A percentile compares a stretch with the other conserved stretches of the same genome.
phyloP scores from a whole-genome alignment of 208 protist genomes.

The Leishmania braziliensis region DNA sequence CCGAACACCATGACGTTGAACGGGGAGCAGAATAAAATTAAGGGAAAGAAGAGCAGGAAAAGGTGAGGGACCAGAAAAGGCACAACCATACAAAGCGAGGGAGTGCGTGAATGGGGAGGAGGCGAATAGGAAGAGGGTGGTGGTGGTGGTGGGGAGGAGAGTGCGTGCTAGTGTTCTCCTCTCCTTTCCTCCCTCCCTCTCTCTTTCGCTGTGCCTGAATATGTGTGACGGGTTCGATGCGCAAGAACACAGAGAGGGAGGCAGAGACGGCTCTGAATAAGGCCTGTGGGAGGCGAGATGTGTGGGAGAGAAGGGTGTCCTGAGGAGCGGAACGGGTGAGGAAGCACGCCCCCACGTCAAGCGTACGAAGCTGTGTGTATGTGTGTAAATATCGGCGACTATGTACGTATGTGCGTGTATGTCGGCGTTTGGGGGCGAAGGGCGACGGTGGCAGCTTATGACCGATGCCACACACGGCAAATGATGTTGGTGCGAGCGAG shows the following conservation, averaged over 20 bases:
- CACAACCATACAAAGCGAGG: no score
- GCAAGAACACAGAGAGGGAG: neutral
- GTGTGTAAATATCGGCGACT: neutral
- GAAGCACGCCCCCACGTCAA: neutral
- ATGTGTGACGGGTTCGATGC: neutral
- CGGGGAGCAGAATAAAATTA: neutral
- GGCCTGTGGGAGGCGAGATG: neutral
- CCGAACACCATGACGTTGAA: slow-evolving; percentile 5
- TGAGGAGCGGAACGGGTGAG: neutral
- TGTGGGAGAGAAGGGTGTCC: neutral
- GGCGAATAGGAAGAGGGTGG: neutral
- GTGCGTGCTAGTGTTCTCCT: neutral
- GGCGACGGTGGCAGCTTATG: neutral
- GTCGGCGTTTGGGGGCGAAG: neutral
- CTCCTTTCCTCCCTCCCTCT: neutral
- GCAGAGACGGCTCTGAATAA: neutral
- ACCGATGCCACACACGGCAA: no score
- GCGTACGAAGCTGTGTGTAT: neutral
- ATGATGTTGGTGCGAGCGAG: no score
- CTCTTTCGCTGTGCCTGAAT: neutral
- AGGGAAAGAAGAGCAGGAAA: no score
- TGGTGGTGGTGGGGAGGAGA: neutral
- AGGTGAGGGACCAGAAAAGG: no score
- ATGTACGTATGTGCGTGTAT: slow-evolving; percentile 12
- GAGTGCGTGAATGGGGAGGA: neutral